These are phyloP conservation scores for Lasiodiplodia sp. DNA, from an alignment of 2,329 filamentous ascomycete species.

Conservation along the genomic window DNA sequence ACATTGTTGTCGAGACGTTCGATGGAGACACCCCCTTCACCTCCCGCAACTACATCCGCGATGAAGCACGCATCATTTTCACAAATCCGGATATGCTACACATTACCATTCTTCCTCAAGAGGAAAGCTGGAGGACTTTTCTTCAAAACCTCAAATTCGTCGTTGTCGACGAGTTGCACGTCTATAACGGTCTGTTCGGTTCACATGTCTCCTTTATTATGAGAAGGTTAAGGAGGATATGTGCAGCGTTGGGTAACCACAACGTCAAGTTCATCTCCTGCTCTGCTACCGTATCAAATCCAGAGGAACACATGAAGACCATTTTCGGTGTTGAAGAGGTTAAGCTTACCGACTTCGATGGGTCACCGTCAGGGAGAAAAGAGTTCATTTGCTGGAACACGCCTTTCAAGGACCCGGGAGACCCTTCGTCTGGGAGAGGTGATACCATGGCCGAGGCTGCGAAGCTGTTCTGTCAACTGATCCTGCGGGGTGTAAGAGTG, in stretches of 20 bases:
- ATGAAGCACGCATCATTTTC: constrained; percentile 91
- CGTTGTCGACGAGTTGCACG: constrained; percentile 85
- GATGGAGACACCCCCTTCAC: constrained; percentile 92
- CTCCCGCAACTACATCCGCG: constrained; percentile 79
- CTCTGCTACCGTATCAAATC: constrained; percentile 95
- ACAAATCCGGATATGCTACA: constrained; percentile 99
- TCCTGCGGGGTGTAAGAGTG: constrained; percentile 85
- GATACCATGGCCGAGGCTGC: constrained; percentile 87
- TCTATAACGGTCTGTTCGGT: constrained; percentile 94
- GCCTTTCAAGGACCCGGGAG: constrained; percentile 86
- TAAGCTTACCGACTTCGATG: constrained; percentile 85
- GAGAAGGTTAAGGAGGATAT: constrained; percentile 85
- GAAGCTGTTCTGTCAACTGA: constrained; percentile 85
- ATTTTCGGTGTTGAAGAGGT: constrained; percentile 91
- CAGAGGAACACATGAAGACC: constrained; percentile 86
- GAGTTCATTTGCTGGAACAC: constrained; percentile 99
- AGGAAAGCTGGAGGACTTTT: constrained; percentile 87
- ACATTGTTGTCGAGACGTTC: constrained; percentile 86
- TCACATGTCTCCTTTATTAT: constrained; percentile 95
- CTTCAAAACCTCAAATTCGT: constrained; percentile 90
- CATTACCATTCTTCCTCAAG: constrained; percentile 89
- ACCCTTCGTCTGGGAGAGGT: constrained; percentile 85
- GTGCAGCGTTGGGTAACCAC: constrained; percentile 86
- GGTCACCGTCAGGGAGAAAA: constrained; percentile 89
- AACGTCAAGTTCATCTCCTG: constrained; percentile 91